Conservation (phyloP, 2,329 filamentous ascomycete species). For the Alternaria ventricosa region DNA sequence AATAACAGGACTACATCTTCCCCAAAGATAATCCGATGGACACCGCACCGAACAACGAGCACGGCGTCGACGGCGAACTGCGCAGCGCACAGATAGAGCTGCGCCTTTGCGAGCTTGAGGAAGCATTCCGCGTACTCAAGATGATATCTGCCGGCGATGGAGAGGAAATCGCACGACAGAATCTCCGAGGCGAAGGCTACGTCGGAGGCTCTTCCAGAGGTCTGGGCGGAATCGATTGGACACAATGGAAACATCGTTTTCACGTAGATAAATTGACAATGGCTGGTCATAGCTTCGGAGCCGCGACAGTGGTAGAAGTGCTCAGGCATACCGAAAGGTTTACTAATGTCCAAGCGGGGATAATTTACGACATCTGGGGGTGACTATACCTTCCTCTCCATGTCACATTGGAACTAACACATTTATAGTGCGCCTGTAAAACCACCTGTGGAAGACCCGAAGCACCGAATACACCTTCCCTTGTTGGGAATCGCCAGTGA, state of each 20-base stretch:
- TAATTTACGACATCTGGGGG: constrained; percentile 72
- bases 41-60: constrained; percentile 60
- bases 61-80: constrained; percentile 66
- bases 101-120: constrained; percentile 68
- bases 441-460: constrained; percentile 51
- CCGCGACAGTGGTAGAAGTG: constrained; percentile 67
- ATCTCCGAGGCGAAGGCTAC: constrained; percentile 64
- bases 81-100: constrained; percentile 68
- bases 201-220: constrained; percentile 66
- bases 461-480: constrained; percentile 60
- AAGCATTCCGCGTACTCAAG: constrained; percentile 64
- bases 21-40: constrained; percentile 60
- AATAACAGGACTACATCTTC: constrained; percentile 63
- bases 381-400: constrained; percentile 2
- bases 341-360: constrained; percentile 65
- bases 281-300: constrained; percentile 72
- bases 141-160: constrained; percentile 63
- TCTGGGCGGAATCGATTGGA: constrained; percentile 64
- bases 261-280: constrained; percentile 64
- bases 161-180: constrained; percentile 57
- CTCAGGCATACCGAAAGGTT: constrained; percentile 63
- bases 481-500: constrained; percentile 70
- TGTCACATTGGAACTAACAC: constrained; percentile 11
- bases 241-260: constrained; percentile 63
- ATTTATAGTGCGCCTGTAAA: constrained; percentile 54